These are phyloP conservation scores for Thuja plicata DNA, from an alignment of 83 land plant species.

Conservation along the genomic window DNA sequence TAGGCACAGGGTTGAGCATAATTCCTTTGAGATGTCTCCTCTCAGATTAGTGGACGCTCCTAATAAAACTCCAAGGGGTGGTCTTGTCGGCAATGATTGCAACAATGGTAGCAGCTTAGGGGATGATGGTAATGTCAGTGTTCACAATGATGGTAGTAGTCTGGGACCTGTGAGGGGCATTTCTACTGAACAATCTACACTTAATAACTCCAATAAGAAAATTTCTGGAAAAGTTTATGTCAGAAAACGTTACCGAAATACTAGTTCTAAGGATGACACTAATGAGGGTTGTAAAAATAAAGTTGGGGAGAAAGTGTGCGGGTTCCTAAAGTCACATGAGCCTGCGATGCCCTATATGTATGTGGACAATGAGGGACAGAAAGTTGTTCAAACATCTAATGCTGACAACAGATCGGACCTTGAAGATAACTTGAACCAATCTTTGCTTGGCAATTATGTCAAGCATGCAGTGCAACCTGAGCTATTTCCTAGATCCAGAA, in stretches of 20 bases:
- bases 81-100: neutral
- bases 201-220: neutral
- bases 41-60: constrained; percentile 53
- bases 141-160: neutral
- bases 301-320: constrained; percentile 7
- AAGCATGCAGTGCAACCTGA: neutral
- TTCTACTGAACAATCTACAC: neutral
- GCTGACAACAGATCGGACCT: too few relatives aligned
- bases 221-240: constrained; percentile 10
- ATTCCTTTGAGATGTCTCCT: constrained; percentile 35
- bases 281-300: neutral
- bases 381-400: too few relatives aligned
- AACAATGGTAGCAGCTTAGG: neutral
- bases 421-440: too few relatives aligned
- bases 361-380: too few relatives aligned
- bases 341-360: too few relatives aligned
- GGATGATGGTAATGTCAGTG: neutral
- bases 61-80: constrained; percentile 27
- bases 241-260: neutral
- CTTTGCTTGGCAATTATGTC: neutral
- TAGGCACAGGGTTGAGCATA: constrained; percentile 14
- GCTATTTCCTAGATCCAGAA: neutral
- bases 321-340: neutral
- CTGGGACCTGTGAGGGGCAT: neutral
- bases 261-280: neutral